A percentile compares a stretch with the other conserved stretches of the same genome.
These are phyloP conservation scores for Scleroderma bovista DNA, from an alignment of 768 basidiomycete species.

Conservation along the genomic window DNA sequence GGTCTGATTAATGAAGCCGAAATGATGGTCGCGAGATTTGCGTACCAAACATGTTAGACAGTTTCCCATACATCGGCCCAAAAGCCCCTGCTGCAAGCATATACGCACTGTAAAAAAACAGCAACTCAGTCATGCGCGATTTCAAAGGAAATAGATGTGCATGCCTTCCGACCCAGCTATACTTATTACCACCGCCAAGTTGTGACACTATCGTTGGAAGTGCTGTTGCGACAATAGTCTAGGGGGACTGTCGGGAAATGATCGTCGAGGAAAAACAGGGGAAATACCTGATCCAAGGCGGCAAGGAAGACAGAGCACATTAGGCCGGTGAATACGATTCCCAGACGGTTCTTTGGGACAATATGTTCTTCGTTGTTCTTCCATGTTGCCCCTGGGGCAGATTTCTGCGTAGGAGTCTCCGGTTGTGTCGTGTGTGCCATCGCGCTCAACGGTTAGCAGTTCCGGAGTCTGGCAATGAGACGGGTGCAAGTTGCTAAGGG, in stretches of 20 bases:
- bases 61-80: conserved; percentile 72
- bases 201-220: conserved; percentile 66
- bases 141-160: conserved; percentile 12
- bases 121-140: neutral
- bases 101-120: conserved; percentile 52
- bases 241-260: neutral
- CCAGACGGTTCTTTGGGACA: conserved; percentile 37
- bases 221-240: conserved; percentile 73
- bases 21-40: conserved; percentile 15
- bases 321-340: conserved; percentile 39
- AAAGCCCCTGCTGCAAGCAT: conserved; percentile 63
- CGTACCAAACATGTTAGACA: conserved; percentile 53
- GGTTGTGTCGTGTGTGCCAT: neutral
- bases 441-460: too few relatives aligned
- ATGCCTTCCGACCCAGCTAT: conserved; percentile 73
- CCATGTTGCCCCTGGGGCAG: conserved; percentile 32
- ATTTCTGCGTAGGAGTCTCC: conserved; percentile 1
- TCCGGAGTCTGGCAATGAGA: too few relatives aligned
- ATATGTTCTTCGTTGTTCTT: conserved; percentile 35
- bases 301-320: conserved; percentile 37
- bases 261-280: neutral
- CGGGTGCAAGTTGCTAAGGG: too few relatives aligned
- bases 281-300: conserved; percentile 54
- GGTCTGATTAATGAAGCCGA: conserved; percentile 11
- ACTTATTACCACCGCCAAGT: conserved; percentile 55